phyloP scores from a whole-genome alignment of 768 basidiomycete genomes.

The Butyriboletus loyo region DNA sequence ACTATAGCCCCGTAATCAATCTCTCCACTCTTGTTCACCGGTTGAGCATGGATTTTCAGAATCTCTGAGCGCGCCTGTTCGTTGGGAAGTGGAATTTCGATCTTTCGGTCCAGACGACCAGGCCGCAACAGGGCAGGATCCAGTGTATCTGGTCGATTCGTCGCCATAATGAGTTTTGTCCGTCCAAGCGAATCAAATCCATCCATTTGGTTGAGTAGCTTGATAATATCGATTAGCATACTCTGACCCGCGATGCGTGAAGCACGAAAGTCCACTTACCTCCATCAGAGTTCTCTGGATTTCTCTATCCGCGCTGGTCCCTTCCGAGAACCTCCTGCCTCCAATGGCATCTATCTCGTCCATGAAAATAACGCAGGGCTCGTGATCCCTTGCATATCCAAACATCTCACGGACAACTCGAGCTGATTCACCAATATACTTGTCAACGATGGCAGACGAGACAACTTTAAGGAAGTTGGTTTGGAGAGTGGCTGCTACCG shows the following conservation, averaged over 20 bases:
- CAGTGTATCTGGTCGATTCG: slow-evolving; percentile 96
- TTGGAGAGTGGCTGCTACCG: slow-evolving; percentile 90
- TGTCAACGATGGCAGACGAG: slow-evolving; percentile 95
- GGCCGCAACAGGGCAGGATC: slow-evolving; percentile 96
- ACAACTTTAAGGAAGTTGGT: slow-evolving; percentile 99
- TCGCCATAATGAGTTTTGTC: slow-evolving; percentile 99
- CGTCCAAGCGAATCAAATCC: slow-evolving; percentile 95
- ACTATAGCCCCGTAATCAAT: slow-evolving; percentile 99
- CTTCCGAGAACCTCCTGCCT: slow-evolving; percentile 86
- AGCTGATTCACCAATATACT: slow-evolving; percentile 98
- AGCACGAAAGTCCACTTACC: slow-evolving; percentile 35
- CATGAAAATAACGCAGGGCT: slow-evolving; percentile 99
- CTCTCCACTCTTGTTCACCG: slow-evolving; percentile 92
- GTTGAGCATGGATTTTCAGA: slow-evolving; percentile 92
- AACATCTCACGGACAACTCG: slow-evolving; percentile 98
- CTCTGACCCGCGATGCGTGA: neutral
- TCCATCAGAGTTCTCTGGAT: slow-evolving; percentile 99
- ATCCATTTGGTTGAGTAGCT: slow-evolving; percentile 99
- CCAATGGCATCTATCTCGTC: slow-evolving; percentile 98
- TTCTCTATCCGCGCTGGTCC: slow-evolving; percentile 96
- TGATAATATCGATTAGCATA: neutral
- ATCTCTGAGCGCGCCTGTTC: slow-evolving; percentile 96
- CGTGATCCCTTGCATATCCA: slow-evolving; percentile 94
- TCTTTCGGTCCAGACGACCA: slow-evolving; percentile 94
- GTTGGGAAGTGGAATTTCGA: slow-evolving; percentile 96